Base-by-base conservation (phyloP, 768 basidiomycete species). In the Collybiopsis luxurians region DNA sequence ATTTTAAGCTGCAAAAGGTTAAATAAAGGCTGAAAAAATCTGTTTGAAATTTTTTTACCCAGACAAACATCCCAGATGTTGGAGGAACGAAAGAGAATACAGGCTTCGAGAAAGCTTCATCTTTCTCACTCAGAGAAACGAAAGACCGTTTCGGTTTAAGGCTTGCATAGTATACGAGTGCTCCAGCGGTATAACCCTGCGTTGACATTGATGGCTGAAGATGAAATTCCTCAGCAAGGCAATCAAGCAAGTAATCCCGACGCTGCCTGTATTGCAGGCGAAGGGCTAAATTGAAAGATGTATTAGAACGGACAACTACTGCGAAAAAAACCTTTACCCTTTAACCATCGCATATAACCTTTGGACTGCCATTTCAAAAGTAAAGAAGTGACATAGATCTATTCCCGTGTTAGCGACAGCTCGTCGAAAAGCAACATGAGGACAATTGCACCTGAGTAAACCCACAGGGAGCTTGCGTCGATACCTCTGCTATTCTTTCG, bases 11-110 rank as follows among this genome's bases (percentile, higher is more conserved):
- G 27, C 17, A 51, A 44, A 34, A 52, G 23, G 50, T 60, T 40
- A 54, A 26, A 19, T 48, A n/a, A 10, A 53, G 12, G 21, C 23
- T 23, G 17, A 2, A 44, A 44, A 0, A 6, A 40, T 42, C 4
- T 42, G 17, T 15, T 3, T 9, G 4, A 23, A 48, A 39, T 7
- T 13, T 46, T 47, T 31, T 55, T 64, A 84, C 84, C 86, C 86
- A 89, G 30, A 86, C 60, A 69, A 91, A 93, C 92, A 93, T 95
- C 7, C 92, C 92, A n/a, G 87, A 79, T 1, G 80, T 79, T 0
- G 91, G 90, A 12, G 90, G 87, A 1, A 89, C 80, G 65, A 92
- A 87, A 46, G 82, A 84, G 60, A 92, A 80, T 58, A 87, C 64
- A 23, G 76, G 66, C 10, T 62, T 67, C 51, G 57, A 43, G 46